phyloP scores from a whole-genome alignment of 257 asterid genomes.

The Eucommia ulmoides region DNA sequence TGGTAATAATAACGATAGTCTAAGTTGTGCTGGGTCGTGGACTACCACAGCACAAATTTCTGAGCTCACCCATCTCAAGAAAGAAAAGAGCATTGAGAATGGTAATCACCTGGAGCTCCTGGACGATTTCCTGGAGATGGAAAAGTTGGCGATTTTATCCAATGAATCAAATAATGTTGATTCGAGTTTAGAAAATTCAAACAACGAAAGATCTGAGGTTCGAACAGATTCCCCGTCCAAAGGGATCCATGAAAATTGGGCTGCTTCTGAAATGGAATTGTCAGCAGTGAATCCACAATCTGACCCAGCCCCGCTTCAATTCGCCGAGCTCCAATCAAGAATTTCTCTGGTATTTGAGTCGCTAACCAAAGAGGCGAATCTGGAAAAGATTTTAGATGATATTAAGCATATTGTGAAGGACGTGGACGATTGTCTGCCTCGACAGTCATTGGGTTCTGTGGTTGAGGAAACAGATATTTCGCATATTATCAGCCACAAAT shows the following conservation, averaged over 20 bases:
- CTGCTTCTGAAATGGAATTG: slow-evolving; percentile 15
- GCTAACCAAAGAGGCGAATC: slow-evolving; percentile 39
- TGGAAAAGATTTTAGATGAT: slow-evolving; percentile 39
- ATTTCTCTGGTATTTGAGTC: slow-evolving; percentile 50
- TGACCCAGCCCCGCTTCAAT: slow-evolving; percentile 25
- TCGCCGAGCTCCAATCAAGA: slow-evolving; percentile 43
- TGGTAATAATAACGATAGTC: slow-evolving; percentile 56
- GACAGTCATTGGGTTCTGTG: slow-evolving; percentile 7
- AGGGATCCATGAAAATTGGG: slow-evolving; percentile 14
- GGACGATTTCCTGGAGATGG: slow-evolving; percentile 99
- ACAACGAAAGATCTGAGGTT: slow-evolving; percentile 21
- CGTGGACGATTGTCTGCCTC: slow-evolving; percentile 24
- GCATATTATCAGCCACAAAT: slow-evolving; percentile 29
- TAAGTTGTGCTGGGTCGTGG: slow-evolving; percentile 86
- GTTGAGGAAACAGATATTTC: slow-evolving; percentile 19
- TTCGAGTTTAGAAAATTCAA: slow-evolving; percentile 16
- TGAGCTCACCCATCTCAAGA: slow-evolving; percentile 54
- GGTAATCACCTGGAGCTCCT: slow-evolving; percentile 65
- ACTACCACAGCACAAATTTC: slow-evolving; percentile 41
- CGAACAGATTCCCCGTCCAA: slow-evolving; percentile 18
- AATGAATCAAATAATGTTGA: slow-evolving; percentile 33
- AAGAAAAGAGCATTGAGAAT: slow-evolving; percentile 44
- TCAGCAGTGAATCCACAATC: slow-evolving; percentile 17
- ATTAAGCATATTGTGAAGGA: slow-evolving; percentile 45
- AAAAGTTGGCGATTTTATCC: slow-evolving; percentile 66